Percentiles rank a stretch among this genome's conserved stretches.
Evolutionary conservation across 2,329 filamentous ascomycete species (phyloP).

Genomic region (Apiospora sp.): DNA sequence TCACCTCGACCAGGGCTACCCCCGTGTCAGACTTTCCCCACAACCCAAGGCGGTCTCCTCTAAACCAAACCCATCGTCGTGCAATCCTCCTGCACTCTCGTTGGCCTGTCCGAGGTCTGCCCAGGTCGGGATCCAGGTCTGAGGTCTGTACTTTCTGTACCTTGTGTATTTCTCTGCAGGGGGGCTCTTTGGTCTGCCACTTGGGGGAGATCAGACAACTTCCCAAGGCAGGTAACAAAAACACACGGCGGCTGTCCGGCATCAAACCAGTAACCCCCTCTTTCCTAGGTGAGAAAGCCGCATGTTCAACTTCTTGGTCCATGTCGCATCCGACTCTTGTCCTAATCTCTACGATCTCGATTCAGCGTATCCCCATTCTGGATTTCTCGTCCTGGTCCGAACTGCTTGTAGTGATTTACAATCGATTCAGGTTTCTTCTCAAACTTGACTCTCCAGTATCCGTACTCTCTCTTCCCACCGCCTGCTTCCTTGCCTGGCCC

Average conservation of each 20-base stretch:
- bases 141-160: background rate
- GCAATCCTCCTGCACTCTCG: conserved; percentile 17
- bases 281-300: conserved; percentile 17
- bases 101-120: conserved; percentile 14
- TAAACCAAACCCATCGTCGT: conserved; percentile 10
- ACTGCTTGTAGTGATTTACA: background rate
- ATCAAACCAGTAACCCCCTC: conserved; percentile 15
- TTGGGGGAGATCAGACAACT: conserved; percentile 16
- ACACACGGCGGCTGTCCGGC: conserved; percentile 7
- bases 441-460: conserved; percentile 18
- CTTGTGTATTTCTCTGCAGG: background rate
- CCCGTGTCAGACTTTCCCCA: conserved; percentile 12
- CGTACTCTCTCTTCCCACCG: conserved; percentile 26
- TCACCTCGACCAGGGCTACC: background rate
- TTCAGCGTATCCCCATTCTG: conserved; percentile 18
- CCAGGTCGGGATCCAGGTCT: background rate
- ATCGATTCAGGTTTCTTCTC: conserved; percentile 36
- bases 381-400: conserved; percentile 28
- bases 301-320: conserved; percentile 30
- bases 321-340: conserved; percentile 34
- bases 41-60: conserved; percentile 8
- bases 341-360: conserved; percentile 29
- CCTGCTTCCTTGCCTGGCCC: conserved; percentile 9
- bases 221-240: conserved; percentile 10
- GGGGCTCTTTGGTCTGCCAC: background rate